Evolutionary conservation across 495 filamentous ascomycete genomes (phyloP).

Genomic region (Tuber magnatum): DNA sequence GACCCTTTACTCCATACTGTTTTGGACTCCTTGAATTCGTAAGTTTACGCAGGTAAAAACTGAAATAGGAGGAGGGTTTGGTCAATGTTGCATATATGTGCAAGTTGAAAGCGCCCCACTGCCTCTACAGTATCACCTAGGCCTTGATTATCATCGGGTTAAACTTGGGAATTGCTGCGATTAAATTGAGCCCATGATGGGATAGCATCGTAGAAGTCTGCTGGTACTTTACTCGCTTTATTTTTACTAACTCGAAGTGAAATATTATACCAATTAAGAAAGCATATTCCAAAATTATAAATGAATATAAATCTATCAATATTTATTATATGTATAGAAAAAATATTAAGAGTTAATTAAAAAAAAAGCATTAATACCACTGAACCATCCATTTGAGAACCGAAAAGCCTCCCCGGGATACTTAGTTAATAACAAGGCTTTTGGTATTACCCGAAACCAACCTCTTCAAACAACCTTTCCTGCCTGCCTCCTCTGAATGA

Average conservation of each 20-base stretch:
- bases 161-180: not conserved
- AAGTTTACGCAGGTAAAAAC: too few relatives aligned
- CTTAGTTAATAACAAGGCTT: not conserved
- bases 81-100: too few relatives aligned
- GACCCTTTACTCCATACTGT: too few relatives aligned
- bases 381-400: not conserved
- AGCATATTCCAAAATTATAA: not conserved
- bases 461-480: not conserved
- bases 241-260: not conserved
- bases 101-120: too few relatives aligned
- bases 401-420: not conserved
- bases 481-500: not conserved
- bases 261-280: not conserved
- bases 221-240: not conserved
- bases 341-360: too few relatives aligned
- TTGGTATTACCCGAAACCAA: not conserved
- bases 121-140: too few relatives aligned
- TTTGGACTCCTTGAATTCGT: too few relatives aligned
- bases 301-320: not conserved
- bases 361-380: not conserved
- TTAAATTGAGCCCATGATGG: constrained; percentile 1
- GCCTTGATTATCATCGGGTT: too few relatives aligned
- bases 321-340: too few relatives aligned
- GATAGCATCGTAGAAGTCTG: not conserved
- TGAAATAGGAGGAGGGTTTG: too few relatives aligned